Conservation (phyloP, 257 asterid species). For the Oldenlandia corymbosa region DNA sequence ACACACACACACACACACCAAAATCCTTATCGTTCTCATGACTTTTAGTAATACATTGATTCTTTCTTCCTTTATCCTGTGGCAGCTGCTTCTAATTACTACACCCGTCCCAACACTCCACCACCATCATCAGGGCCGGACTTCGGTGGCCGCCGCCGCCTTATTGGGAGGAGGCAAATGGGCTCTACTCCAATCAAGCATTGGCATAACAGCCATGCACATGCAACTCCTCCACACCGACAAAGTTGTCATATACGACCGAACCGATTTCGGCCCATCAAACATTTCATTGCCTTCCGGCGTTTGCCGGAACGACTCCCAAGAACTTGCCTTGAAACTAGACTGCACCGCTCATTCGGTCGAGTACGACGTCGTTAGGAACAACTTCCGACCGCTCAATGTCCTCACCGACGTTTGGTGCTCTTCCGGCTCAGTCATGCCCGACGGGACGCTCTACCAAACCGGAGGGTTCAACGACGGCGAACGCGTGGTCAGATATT, state of each 20-base stretch:
- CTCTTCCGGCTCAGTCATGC: slow-evolving; percentile 42
- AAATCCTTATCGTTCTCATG: too few relatives aligned
- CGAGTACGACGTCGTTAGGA: slow-evolving; percentile 32
- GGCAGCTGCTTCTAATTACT: slow-evolving; percentile 7
- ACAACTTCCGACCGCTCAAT: slow-evolving; percentile 35
- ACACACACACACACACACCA: too few relatives aligned
- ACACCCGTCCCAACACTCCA: background rate
- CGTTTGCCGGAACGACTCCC: slow-evolving; percentile 30
- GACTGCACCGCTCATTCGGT: slow-evolving; percentile 60
- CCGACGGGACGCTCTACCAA: slow-evolving; percentile 34
- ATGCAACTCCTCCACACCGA: slow-evolving; percentile 53
- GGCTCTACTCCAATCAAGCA: slow-evolving; percentile 28
- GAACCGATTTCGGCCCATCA: slow-evolving; percentile 45
- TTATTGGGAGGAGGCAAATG: slow-evolving; percentile 31
- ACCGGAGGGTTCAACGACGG: slow-evolving; percentile 48
- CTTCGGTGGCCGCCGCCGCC: slow-evolving; percentile 11
- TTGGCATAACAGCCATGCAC: slow-evolving; percentile 56
- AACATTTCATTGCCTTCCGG: slow-evolving; percentile 37
- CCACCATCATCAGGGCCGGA: too few relatives aligned
- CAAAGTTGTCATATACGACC: slow-evolving; percentile 41
- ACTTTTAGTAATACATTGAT: too few relatives aligned
- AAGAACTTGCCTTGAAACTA: slow-evolving; percentile 11
- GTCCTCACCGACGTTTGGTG: slow-evolving; percentile 46
- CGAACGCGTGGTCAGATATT: slow-evolving; percentile 30
- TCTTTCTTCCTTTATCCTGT: slow-evolving; percentile 19